These are phyloP conservation scores for Helicocarpus griseus DNA, from an alignment of 2,329 filamentous ascomycete genomes.

Conservation along the genomic window DNA sequence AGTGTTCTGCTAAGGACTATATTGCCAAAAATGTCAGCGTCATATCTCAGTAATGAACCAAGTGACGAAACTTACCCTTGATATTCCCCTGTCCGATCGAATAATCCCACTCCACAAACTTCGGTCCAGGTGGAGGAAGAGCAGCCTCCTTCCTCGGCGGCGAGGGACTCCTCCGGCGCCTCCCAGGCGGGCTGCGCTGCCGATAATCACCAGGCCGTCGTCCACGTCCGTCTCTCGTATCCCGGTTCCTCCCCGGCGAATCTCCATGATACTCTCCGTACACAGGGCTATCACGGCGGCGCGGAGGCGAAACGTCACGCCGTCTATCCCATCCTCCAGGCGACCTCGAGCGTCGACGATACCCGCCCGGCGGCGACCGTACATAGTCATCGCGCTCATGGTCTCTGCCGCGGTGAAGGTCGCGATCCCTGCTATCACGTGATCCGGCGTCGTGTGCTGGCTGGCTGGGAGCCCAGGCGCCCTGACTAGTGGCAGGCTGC, in stretches of 20 bases:
- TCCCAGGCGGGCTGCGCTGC: constrained; percentile 71
- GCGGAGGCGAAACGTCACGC: constrained; percentile 52
- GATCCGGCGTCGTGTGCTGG: constrained; percentile 21
- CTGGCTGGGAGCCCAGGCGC: constrained; percentile 15
- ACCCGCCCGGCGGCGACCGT: constrained; percentile 52
- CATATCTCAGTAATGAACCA: not conserved
- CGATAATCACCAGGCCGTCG: constrained; percentile 58
- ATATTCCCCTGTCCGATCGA: constrained; percentile 67
- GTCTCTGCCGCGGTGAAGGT: constrained; percentile 27
- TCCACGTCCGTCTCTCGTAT: constrained; percentile 44
- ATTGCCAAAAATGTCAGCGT: constrained; percentile 7
- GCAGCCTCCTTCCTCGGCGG: constrained; percentile 38
- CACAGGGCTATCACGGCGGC: constrained; percentile 57
- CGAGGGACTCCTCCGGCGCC: constrained; percentile 55
- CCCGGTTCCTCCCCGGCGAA: constrained; percentile 52
- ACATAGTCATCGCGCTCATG: constrained; percentile 34
- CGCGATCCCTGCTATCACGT: constrained; percentile 41
- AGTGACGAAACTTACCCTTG: constrained; percentile 45
- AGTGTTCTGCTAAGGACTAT: constrained; percentile 82
- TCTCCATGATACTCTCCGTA: constrained; percentile 65
- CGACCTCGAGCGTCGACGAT: constrained; percentile 68
- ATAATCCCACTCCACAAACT: constrained; percentile 72
- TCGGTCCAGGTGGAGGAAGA: constrained; percentile 46
- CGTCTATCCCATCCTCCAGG: constrained; percentile 66
- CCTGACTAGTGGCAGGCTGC: constrained; percentile 11